Percentiles rank a stretch among this genome's conserved stretches.
Evolutionary conservation across 129 eudicot species (phyloP).

Genomic region (Centaurea solstitialis): DNA sequence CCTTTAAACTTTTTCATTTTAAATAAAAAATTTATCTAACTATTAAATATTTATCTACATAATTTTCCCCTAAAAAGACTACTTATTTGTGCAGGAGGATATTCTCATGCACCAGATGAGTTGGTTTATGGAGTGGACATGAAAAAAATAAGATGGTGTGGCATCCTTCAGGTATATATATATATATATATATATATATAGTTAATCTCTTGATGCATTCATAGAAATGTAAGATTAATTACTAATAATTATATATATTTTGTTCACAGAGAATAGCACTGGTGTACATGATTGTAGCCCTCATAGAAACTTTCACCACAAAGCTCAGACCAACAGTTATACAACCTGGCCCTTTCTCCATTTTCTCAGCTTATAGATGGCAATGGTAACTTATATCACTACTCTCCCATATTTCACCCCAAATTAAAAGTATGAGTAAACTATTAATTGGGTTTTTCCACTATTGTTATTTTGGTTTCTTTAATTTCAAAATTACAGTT

Average conservation of each 20-base stretch:
- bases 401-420: no score
- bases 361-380: conserved; percentile 79
- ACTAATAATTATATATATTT: not conserved
- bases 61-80: no score
- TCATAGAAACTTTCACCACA: conserved; percentile 66
- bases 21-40: no score
- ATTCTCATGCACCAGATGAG: conserved; percentile 75
- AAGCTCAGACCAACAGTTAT: conserved; percentile 60
- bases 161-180: conserved; percentile 76
- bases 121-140: conserved; percentile 72
- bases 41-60: no score
- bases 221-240: not conserved
- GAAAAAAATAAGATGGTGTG: conserved; percentile 79
- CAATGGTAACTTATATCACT: conserved; percentile 69
- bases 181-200: no score
- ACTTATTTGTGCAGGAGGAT: conserved; percentile 55
- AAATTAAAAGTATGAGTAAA: no score
- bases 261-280: conserved; percentile 70
- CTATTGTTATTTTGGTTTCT: no score
- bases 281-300: conserved; percentile 76
- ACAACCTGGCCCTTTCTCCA: conserved; percentile 53
- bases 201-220: not conserved
- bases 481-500: not conserved
- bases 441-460: no score
- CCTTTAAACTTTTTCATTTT: no score